Base-by-base conservation (phyloP, 495 filamentous ascomycete genomes). In the Aspergillus haitiensis region DNA sequence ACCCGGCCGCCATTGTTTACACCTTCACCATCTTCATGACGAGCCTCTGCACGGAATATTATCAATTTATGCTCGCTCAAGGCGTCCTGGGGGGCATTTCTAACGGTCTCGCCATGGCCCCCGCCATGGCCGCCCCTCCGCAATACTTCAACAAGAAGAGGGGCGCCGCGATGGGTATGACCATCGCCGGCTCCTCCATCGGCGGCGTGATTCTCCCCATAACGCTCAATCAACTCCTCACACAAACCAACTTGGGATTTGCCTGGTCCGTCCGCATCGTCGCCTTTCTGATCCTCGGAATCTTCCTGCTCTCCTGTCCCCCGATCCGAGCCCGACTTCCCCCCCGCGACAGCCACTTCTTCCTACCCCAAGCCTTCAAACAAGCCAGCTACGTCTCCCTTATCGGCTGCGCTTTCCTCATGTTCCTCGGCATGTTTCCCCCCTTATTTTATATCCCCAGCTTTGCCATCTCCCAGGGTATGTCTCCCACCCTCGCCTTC, bases 261-360 rank as follows among this genome's bases (percentile, higher is more conserved):
- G 83, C 74, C 12, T 88, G 86, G 86, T 71, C 82, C 0, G 77
- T 86, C 3, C 73, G 86, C 6, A 75, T 86, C 18, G 68, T 82
- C 12, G 86, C 77, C 2, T 87, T 89, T 64, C 65, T 86, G 33
- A 73, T 81, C 15, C 50, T 82, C 3, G 75, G 78, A n/a, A 36
- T 84, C 49, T 55, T 85, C 8, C 42, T 53, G 0, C 69, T 85
- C n/a, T 65, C 78, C 11, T 69, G 69, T 44, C 16, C 78, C 6
- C 65, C 74, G 2, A 64, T 86, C 13, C 70, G 65, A 44, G 60
- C 73, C 5, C 75, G 83, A 0, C 64, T 85, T 1, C 78, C 80
- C 13, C 75, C 77, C 3, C 65, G 80, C 1, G 67, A 71, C 7
- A 72, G 67, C 0, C 61, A 58, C 9, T 78, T 85, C 64, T 74